phyloP scores from a whole-genome alignment of 1,284 basidiomycete genomes.

The Ganoderma lingzhi region DNA sequence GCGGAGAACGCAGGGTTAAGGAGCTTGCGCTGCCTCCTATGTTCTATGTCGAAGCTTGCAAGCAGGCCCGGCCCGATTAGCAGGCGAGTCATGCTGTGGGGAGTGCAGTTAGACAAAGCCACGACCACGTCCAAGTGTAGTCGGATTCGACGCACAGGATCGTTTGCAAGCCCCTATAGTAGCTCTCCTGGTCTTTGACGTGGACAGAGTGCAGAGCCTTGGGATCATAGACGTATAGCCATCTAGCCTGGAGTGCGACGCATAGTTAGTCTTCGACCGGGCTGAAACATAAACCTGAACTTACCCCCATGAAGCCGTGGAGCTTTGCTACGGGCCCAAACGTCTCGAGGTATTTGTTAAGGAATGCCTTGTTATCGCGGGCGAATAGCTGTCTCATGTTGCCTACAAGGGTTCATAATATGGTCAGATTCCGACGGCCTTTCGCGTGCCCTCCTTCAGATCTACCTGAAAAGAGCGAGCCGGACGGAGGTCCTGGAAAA shows the following conservation, averaged over 20 bases:
- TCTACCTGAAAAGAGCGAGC: conserved; percentile 12
- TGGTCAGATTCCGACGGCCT: background rate
- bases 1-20: conserved; percentile 11
- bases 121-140: no score
- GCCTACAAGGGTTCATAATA: background rate
- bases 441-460: background rate
- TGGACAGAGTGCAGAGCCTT: conserved; percentile 10
- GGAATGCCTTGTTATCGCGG: conserved; percentile 2
- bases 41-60: background rate
- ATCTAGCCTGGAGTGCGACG: background rate
- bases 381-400: conserved; percentile 13
- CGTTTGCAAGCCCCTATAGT: background rate
- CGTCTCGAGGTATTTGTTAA: background rate
- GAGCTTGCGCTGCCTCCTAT: conserved; percentile 9
- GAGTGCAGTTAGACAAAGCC: background rate
- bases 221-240: conserved; percentile 10
- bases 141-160: background rate
- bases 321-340: conserved; percentile 11
- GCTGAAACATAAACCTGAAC: background rate
- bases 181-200: conserved; percentile 12
- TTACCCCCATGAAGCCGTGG: conserved; percentile 12
- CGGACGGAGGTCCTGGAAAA: conserved; percentile 17
- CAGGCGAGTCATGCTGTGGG: background rate
- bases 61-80: background rate
- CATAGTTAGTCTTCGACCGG: background rate